A percentile compares a stretch with the other conserved stretches of the same genome.
These are phyloP conservation scores for Tulasnella sp. DNA, from an alignment of 768 basidiomycete species.

Conservation along the genomic window DNA sequence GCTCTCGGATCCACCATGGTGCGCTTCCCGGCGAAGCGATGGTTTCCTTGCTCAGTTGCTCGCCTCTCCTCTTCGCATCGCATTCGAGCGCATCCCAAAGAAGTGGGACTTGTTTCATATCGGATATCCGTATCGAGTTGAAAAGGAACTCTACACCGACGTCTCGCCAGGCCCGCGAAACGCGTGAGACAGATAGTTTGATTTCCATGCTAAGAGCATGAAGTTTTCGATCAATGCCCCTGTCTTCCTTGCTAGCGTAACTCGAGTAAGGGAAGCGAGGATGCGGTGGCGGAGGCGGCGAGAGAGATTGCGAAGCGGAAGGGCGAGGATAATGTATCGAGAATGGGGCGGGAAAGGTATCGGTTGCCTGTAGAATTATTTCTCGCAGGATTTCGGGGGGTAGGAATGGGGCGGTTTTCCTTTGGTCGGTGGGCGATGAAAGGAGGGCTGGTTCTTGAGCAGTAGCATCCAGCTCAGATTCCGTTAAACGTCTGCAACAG, in stretches of 20 bases:
- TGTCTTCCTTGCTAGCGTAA: not conserved
- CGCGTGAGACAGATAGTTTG: not conserved
- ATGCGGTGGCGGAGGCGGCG: not conserved
- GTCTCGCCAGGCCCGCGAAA: not conserved
- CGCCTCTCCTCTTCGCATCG: not conserved
- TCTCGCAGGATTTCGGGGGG: not conserved
- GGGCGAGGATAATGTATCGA: not conserved
- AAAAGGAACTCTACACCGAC: not conserved
- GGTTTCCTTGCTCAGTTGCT: not conserved
- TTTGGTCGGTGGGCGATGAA: not conserved
- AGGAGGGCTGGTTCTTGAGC: not conserved
- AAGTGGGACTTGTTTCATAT: not conserved
- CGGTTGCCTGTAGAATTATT: not conserved
- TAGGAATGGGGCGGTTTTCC: not conserved
- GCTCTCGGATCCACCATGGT: not conserved
- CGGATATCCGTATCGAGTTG: not conserved
- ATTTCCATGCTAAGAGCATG: not conserved
- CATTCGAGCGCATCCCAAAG: not conserved
- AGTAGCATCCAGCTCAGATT: not conserved
- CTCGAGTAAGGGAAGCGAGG: not conserved
- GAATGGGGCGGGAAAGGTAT: not conserved
- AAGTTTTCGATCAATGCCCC: not conserved
- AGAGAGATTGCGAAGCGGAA: not conserved
- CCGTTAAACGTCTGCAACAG: not conserved
- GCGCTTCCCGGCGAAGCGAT: not conserved